Evolutionary conservation across 2,329 filamentous ascomycete genomes (phyloP).

Genomic region (Pseudopithomyces chartarum): DNA sequence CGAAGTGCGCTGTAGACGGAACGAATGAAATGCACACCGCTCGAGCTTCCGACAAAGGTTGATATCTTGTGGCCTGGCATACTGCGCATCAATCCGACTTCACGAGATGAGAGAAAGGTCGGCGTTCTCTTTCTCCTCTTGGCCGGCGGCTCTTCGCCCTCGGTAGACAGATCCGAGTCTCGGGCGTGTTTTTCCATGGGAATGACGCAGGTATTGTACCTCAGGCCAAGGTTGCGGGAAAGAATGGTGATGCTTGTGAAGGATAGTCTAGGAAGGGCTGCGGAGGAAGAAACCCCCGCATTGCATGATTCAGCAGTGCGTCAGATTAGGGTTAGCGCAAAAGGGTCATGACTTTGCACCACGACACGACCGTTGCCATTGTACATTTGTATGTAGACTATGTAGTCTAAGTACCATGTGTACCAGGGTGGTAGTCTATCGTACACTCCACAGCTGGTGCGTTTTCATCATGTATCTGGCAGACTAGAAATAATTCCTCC

Average conservation of each 20-base stretch:
- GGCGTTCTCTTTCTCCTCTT: slow-evolving; percentile 22
- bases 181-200: slow-evolving; percentile 7
- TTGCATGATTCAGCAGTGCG: not conserved
- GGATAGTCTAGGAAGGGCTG: not conserved
- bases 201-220: too few species aligned
- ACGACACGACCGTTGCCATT: too few species aligned
- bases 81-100: slow-evolving; percentile 60
- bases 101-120: slow-evolving; percentile 32
- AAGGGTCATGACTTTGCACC: not conserved
- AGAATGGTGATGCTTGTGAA: not conserved
- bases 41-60: slow-evolving; percentile 62
- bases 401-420: too few species aligned
- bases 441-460: too few species aligned
- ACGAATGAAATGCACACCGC: slow-evolving; percentile 64
- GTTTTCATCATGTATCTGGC: not conserved
- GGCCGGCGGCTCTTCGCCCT: slow-evolving; percentile 1
- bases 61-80: slow-evolving; percentile 53
- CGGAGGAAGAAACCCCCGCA: not conserved
- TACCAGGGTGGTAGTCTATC: too few species aligned
- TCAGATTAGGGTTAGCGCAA: not conserved
- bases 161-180: not conserved
- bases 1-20: slow-evolving; percentile 58
- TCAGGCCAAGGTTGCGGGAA: not conserved
- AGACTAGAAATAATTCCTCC: slow-evolving; percentile 1
- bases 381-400: too few species aligned